Conservation (phyloP, 768 basidiomycete genomes). For the Rhodosporidiobolus sp. region DNA sequence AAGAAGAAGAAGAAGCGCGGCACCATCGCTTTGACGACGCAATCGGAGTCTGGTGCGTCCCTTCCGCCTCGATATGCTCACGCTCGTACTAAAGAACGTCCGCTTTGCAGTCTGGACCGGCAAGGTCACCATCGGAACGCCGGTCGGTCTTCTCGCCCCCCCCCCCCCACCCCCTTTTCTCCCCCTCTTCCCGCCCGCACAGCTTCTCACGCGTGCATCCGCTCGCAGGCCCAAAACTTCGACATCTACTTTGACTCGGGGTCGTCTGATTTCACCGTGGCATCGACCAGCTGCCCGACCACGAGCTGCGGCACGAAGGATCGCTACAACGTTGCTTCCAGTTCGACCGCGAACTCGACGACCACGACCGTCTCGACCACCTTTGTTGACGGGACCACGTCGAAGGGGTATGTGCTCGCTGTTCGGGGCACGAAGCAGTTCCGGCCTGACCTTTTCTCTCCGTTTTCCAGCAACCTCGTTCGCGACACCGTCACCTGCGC, state of each 20-base stretch:
- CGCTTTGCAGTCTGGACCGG: conserved; percentile 27
- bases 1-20: conserved; percentile 16
- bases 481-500: conserved; percentile 35
- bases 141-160: conserved; percentile 8
- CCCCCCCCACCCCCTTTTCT: not conserved
- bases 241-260: conserved; percentile 50
- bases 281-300: conserved; percentile 19
- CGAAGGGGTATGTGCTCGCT: conserved; percentile 33
- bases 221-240: conserved; percentile 43
- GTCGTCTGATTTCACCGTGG: conserved; percentile 47
- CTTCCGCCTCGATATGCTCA: not conserved
- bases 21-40: not conserved
- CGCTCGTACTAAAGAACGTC: too few species aligned
- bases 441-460: conserved; percentile 23
- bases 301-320: conserved; percentile 20
- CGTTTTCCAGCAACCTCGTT: conserved; percentile 34
- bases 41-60: conserved; percentile 5
- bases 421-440: not conserved
- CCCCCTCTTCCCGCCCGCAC: not conserved
- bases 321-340: conserved; percentile 35
- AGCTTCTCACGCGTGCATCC: not conserved
- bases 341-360: conserved; percentile 26
- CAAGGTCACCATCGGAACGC: conserved; percentile 24
- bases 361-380: conserved; percentile 31
- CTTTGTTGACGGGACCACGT: conserved; percentile 43